Evolutionary conservation across 2,329 filamentous ascomycete genomes (phyloP), one percentile per base, ranked within the genome.

Genomic region (Xenoacremonium recifei): DNA sequence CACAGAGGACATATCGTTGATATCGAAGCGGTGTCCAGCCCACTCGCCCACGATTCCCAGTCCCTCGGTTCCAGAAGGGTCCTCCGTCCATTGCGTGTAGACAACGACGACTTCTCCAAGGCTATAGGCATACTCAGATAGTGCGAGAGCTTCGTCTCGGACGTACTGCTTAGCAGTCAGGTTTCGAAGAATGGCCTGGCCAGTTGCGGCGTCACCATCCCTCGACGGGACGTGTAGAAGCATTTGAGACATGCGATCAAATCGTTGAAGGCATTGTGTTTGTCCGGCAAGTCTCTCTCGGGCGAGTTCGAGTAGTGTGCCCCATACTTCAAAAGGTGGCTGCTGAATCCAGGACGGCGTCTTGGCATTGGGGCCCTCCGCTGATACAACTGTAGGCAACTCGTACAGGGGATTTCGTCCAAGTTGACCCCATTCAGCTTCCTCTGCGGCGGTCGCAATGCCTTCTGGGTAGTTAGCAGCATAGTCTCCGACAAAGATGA

Each of bases 71-170:
- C n/a, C n/a, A n/a, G n/a, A n/a, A n/a, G n/a, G n/a, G n/a, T n/a
- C n/a, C n/a, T n/a, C n/a, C n/a, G n/a, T n/a, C n/a, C n/a, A n/a
- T n/a, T n/a, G n/a, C n/a, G n/a, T n/a, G n/a, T n/a, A n/a, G n/a
- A n/a, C n/a, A n/a, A n/a, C n/a, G n/a, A n/a, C n/a, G n/a, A 35
- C 42, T 5, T 50, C 34, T 3, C 48, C 42, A 2, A 49, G n/a
- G 6, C 38, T 34, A 31, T 34, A 33, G 4, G 38, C 29, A 4
- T 20, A 34, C 3, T 37, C 13, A 7, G 15, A 45, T 2, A 32
- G 12, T 12, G 40, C 40, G 6, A 40, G 16, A 11, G 23, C 21
- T 11, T 37, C 21, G 13, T 37, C 35, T 12, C 36, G 25, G 21
- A 50, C 18, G 18, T 29, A 49, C 16, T 50, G 18, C 7, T 49